phyloP scores from a whole-genome alignment of 2,329 filamentous ascomycete genomes.

The Ophiostoma australiae region DNA sequence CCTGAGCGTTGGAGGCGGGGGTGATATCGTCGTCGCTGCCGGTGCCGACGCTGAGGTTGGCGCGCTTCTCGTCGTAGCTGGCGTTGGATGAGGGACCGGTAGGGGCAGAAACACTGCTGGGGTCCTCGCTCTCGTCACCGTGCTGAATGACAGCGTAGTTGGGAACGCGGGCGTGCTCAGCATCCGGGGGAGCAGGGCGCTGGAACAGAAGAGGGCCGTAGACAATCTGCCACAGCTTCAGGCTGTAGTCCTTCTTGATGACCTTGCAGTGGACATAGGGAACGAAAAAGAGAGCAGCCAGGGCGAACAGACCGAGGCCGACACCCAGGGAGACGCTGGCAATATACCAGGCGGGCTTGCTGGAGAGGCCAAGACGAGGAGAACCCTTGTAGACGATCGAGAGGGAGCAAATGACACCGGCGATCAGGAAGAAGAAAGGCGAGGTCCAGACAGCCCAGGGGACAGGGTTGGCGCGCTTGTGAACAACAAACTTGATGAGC shows the following conservation, averaged over 20 bases:
- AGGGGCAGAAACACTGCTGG: constrained; percentile 26
- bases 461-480: constrained; percentile 65
- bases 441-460: constrained; percentile 68
- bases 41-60: constrained; percentile 11
- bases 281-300: constrained; percentile 67
- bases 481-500: constrained; percentile 67
- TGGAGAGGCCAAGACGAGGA: constrained; percentile 58
- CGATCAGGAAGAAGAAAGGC: constrained; percentile 73
- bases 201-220: constrained; percentile 60
- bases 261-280: constrained; percentile 63
- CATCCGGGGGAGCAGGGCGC: constrained; percentile 51
- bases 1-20: constrained; percentile 13
- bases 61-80: constrained; percentile 14
- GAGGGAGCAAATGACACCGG: constrained; percentile 67
- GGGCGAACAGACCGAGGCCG: constrained; percentile 53
- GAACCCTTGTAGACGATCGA: constrained; percentile 80
- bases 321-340: constrained; percentile 61
- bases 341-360: constrained; percentile 64
- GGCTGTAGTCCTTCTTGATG: constrained; percentile 61
- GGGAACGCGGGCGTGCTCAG: constrained; percentile 56
- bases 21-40: constrained; percentile 18
- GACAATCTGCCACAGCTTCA: constrained; percentile 60
- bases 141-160: constrained; percentile 75
- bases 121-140: constrained; percentile 45
- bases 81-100: constrained; percentile 20